Base-by-base conservation (phyloP, 345 rosid species). In the sweet orange (Citrus sinensis) region DNA sequence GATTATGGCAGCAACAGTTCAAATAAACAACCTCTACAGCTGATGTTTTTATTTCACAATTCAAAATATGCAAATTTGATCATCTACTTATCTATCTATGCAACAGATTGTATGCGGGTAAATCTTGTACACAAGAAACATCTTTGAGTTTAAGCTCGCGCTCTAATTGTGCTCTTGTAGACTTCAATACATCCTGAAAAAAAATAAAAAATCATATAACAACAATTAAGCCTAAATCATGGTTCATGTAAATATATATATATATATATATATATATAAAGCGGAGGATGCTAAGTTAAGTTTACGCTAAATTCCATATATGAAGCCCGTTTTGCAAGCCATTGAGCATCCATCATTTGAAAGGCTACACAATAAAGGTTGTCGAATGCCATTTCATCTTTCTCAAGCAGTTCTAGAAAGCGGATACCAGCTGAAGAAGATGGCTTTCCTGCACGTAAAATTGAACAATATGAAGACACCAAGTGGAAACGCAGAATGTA, bases 251-350 rank as follows among this genome's bases (percentile, higher is more conserved):
- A 0, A 17, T 25, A 25, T 25, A 25, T 25, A 25, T 25, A 3
- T 3, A 30, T 30, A 30, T 30, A 32, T 32, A 32, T 4, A 32
- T 34, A 42, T 42, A 1, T 0, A 10, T 11, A 46, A 13, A 46
- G 51, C 0, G 17, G 51, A 11, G 51, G 51, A 13, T 3, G 51
- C 9, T 46, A 2, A 17, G 51, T 46, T 13, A 46, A 46, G 51
- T 46, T 84, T 89, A 92, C 99, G 78, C 90, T 94, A 79, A 94
- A 96, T 70, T 96, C 92, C 97, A 96, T 92, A 79, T 92, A 96
- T 10, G 98, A 89, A 78, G 98, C 97, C 67, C 88, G 85, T 87
- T 86, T 92, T n/a, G 91, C 98, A 74, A 96, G 98, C 98, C 98
- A 96, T 35, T 91, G 97, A 25, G 92, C 94, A 78, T 96, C 98